These are phyloP conservation scores for Magnusiomyces suaveolens DNA, from an alignment of 1,139 yeast genomes.

Conservation along the genomic window DNA sequence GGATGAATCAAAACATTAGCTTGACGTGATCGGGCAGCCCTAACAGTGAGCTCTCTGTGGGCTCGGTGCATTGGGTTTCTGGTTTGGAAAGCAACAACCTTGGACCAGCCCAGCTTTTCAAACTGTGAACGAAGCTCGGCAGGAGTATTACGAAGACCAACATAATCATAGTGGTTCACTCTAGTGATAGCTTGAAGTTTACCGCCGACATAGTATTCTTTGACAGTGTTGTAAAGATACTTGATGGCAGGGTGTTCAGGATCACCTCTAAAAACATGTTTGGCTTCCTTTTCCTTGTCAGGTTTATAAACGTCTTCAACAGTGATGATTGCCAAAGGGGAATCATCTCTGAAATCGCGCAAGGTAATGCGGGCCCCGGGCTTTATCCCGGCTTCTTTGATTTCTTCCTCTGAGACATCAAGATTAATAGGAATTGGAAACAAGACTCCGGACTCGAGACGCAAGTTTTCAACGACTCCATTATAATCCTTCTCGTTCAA, in stretches of 20 bases:
- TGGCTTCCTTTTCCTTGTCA: slow-evolving; percentile 68
- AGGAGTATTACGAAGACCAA: slow-evolving; percentile 80
- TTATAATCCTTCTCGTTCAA: slow-evolving; percentile 70
- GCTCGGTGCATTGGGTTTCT: slow-evolving; percentile 99
- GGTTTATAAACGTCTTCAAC: slow-evolving; percentile 74
- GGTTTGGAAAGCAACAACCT: slow-evolving; percentile 94
- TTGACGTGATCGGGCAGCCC: slow-evolving; percentile 76
- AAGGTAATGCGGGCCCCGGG: slow-evolving; percentile 61
- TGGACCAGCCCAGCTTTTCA: slow-evolving; percentile 70
- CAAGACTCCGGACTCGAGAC: slow-evolving; percentile 66
- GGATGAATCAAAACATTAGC: slow-evolving; percentile 89
- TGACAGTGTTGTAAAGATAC: slow-evolving; percentile 63
- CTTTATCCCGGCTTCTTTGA: slow-evolving; percentile 36
- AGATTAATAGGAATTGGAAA: slow-evolving; percentile 93
- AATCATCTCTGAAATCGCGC: slow-evolving; percentile 74
- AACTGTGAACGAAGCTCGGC: slow-evolving; percentile 83
- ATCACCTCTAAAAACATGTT: slow-evolving; percentile 87
- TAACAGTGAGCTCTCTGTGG: slow-evolving; percentile 87
- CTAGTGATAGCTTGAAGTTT: slow-evolving; percentile 70
- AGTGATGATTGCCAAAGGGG: slow-evolving; percentile 70
- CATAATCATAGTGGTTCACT: slow-evolving; percentile 86
- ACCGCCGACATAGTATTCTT: slow-evolving; percentile 85
- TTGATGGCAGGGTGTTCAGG: slow-evolving; percentile 91
- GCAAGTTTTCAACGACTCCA: slow-evolving; percentile 66
- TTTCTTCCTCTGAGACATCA: slow-evolving; percentile 54